Percentiles rank a stretch among this genome's conserved stretches.
Conservation (phyloP, 176 grass and related monocot species). For the Bonia amplexicaulis region DNA sequence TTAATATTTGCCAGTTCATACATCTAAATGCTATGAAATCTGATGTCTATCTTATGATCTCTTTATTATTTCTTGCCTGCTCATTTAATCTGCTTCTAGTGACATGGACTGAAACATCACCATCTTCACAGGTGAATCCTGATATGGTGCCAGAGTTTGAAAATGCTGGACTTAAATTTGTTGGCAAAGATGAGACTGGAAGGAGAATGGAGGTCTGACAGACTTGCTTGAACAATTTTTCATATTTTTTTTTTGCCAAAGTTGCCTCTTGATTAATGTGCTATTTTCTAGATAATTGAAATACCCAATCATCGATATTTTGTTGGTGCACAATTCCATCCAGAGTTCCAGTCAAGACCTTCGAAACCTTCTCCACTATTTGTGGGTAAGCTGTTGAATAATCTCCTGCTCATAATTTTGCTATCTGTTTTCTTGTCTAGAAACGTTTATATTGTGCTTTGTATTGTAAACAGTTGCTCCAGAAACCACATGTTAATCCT, state of each 20-base stretch:
- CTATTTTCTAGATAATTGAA: constrained; percentile 79
- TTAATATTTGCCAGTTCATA: background rate
- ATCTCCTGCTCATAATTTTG: background rate
- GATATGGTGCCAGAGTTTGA: constrained; percentile 71
- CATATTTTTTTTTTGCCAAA: background rate
- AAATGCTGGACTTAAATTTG: constrained; percentile 69
- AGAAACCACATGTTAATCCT: constrained; percentile 14
- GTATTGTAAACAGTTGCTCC: background rate
- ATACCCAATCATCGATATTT: constrained; percentile 76
- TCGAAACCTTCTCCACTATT: constrained; percentile 86
- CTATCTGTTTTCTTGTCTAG: background rate
- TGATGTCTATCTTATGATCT: background rate
- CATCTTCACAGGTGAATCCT: constrained; percentile 61
- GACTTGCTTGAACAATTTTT: background rate
- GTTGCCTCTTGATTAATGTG: background rate
- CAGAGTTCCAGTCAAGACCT: constrained; percentile 92
- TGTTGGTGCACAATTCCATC: constrained; percentile 93
- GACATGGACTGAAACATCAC: constrained; percentile 1
- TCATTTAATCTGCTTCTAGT: background rate
- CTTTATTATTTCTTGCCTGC: background rate
- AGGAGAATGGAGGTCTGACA: constrained; percentile 64
- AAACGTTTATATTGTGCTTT: background rate
- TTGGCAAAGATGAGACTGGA: constrained; percentile 71
- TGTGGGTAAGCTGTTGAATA: constrained; percentile 56
- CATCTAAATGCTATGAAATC: background rate